Evolutionary conservation across 2,329 filamentous ascomycete genomes (phyloP).

Genomic region (Trichothecium roseum): DNA sequence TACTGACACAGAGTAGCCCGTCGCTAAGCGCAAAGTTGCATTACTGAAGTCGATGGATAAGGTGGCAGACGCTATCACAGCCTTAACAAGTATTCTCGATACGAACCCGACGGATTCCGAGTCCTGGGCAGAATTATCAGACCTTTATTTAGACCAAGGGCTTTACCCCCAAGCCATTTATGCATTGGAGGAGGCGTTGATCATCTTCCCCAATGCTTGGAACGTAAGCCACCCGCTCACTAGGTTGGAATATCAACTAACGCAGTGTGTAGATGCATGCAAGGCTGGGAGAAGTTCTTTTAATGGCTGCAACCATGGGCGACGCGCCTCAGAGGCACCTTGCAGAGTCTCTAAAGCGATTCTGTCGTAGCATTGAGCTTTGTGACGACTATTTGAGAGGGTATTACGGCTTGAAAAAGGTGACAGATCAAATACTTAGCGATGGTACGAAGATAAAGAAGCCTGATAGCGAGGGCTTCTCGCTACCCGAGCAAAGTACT

Average conservation of each 20-base stretch:
- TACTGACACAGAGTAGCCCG: conserved; percentile 42
- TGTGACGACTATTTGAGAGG: conserved; percentile 88
- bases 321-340: conserved; percentile 43
- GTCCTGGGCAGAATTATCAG: conserved; percentile 83
- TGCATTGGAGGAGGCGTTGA: conserved; percentile 79
- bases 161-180: conserved; percentile 77
- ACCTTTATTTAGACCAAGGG: conserved; percentile 73
- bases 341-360: conserved; percentile 69
- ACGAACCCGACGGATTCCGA: conserved; percentile 84
- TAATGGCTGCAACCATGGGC: conserved; percentile 49
- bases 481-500: conserved; percentile 45
- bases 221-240: conserved; percentile 50
- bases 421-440: conserved; percentile 38
- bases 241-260: neutral
- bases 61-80: conserved; percentile 60
- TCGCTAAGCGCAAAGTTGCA: conserved; percentile 75
- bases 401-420: conserved; percentile 79
- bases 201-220: conserved; percentile 87
- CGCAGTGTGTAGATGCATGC: conserved; percentile 63
- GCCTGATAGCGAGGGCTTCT: conserved; percentile 36
- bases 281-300: conserved; percentile 71
- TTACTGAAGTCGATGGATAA: conserved; percentile 66
- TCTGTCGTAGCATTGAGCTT: conserved; percentile 83
- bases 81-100: conserved; percentile 66
- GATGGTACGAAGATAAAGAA: conserved; percentile 30